Percentiles rank a stretch among this genome's conserved stretches.
Conservation (phyloP, 139 green algal species). For the Limnomonas spitsbergensis region DNA sequence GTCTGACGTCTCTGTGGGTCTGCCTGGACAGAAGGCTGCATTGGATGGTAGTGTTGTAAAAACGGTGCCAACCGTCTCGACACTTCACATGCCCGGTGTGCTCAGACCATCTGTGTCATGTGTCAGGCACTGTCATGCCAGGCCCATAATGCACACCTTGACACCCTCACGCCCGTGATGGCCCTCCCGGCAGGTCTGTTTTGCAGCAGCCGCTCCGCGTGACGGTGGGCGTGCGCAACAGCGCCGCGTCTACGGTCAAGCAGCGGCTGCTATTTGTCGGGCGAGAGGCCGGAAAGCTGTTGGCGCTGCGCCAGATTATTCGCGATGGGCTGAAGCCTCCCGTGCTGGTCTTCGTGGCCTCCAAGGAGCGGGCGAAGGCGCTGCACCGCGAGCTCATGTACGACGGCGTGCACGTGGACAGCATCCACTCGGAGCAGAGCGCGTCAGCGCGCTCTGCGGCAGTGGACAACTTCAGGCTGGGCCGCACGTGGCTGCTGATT, state of each 20-base stretch:
- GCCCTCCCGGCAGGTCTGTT: constrained; percentile 45
- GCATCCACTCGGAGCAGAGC: constrained; percentile 75
- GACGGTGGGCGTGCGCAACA: constrained; percentile 75
- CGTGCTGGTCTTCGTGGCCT: constrained; percentile 88
- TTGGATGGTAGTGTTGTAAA: too few species aligned
- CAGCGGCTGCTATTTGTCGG: constrained; percentile 93
- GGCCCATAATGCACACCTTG: too few species aligned
- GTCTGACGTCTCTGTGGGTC: too few species aligned
- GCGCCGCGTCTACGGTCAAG: constrained; percentile 58
- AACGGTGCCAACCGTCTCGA: too few species aligned
- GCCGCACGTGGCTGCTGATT: constrained; percentile 86
- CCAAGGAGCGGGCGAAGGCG: constrained; percentile 80
- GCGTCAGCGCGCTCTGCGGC: constrained; percentile 59
- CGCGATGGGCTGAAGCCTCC: constrained; percentile 72
- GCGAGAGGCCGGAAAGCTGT: constrained; percentile 83
- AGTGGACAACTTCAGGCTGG: constrained; percentile 71
- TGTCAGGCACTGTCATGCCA: too few species aligned
- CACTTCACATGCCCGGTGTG: too few species aligned
- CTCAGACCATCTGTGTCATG: too few species aligned
- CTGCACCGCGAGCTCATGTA: constrained; percentile 80
- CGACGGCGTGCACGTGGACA: constrained; percentile 80
- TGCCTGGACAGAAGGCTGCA: too few species aligned
- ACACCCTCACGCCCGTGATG: too few species aligned
- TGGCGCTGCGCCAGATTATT: constrained; percentile 88
- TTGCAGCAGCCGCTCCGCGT: constrained; percentile 84